phyloP scores from a whole-genome alignment of 2,329 filamentous ascomycete genomes.

The Magnaporthiopsis poae region DNA sequence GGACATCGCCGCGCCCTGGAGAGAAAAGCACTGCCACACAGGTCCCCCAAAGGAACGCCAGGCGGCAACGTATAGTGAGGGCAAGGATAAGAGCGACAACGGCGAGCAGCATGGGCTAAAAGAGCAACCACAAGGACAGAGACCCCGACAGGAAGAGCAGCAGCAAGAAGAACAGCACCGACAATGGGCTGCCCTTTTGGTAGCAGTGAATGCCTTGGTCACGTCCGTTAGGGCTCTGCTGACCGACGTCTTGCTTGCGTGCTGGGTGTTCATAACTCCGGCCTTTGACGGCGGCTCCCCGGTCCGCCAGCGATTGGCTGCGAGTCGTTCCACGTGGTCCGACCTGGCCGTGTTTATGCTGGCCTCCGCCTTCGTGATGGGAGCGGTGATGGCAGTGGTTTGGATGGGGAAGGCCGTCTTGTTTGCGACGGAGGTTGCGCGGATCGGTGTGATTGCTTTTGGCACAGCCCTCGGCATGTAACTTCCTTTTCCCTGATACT shows the following conservation, averaged over 20 bases:
- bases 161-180: background rate
- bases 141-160: background rate
- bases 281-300: conserved; percentile 29
- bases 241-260: background rate
- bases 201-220: background rate
- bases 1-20: conserved; percentile 18
- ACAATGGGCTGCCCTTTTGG: background rate
- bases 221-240: background rate
- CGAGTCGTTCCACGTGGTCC: conserved; percentile 16
- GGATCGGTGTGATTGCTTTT: conserved; percentile 11
- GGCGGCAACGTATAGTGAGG: background rate
- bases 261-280: conserved; percentile 26
- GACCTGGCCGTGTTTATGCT: conserved; percentile 20
- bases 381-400: conserved; percentile 12
- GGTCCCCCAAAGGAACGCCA: background rate
- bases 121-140: background rate
- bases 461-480: conserved; percentile 2
- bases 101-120: background rate
- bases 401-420: conserved; percentile 17
- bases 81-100: background rate
- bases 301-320: conserved; percentile 21
- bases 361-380: conserved; percentile 20
- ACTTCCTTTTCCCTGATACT: background rate
- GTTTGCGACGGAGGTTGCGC: conserved; percentile 10
- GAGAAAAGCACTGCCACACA: conserved; percentile 9